Evolutionary conservation across 257 asterid genomes (phyloP).

Genomic region (Solanum corneliomulleri): DNA sequence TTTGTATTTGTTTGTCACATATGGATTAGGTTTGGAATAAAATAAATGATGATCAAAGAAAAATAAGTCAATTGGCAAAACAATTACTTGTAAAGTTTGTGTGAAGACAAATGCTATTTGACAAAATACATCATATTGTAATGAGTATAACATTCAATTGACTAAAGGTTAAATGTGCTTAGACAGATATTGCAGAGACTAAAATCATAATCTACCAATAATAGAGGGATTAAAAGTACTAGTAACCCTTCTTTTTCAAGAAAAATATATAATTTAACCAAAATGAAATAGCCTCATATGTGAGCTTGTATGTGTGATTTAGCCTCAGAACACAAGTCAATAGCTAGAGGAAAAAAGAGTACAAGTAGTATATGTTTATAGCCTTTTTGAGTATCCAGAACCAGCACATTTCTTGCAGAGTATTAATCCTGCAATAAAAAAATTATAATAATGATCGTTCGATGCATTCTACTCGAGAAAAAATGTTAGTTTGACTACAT

Average conservation of each 20-base stretch:
- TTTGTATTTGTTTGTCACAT: background rate
- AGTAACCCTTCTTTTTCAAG: background rate
- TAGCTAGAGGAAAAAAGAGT: background rate
- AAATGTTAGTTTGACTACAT: background rate
- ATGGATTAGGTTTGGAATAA: background rate
- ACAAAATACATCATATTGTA: background rate
- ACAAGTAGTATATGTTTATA: conserved; percentile 16
- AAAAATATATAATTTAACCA: background rate
- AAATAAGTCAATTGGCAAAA: background rate
- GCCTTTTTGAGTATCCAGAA: conserved; percentile 81
- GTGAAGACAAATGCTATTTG: background rate
- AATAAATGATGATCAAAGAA: background rate
- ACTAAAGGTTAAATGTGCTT: background rate
- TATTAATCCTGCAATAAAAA: conserved; percentile 42
- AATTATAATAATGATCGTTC: background rate
- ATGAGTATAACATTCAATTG: background rate
- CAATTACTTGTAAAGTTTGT: background rate
- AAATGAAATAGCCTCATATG: background rate
- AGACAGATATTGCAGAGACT: background rate
- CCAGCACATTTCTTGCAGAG: conserved; percentile 94
- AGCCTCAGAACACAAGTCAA: conserved; percentile 5
- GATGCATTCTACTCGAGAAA: background rate
- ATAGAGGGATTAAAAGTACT: background rate
- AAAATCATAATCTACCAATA: background rate
- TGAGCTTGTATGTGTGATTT: conserved; percentile 14